These are phyloP conservation scores for Drechslerella dactyloides DNA, from an alignment of 2,329 filamentous ascomycete genomes.

Conservation along the genomic window DNA sequence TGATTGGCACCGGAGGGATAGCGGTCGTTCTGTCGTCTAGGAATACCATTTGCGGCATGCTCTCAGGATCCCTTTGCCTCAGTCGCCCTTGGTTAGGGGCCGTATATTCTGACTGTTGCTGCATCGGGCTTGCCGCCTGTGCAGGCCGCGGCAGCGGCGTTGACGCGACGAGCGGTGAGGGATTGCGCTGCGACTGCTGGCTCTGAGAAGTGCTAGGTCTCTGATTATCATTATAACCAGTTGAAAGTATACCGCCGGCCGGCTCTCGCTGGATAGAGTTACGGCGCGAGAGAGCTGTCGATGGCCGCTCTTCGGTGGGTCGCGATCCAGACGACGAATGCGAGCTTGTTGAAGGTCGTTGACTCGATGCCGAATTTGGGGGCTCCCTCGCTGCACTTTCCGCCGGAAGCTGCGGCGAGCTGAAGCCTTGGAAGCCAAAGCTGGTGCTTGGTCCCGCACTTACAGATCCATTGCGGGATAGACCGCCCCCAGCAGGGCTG, in stretches of 20 bases:
- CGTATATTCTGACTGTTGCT: slow-evolving; percentile 9
- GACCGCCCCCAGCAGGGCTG: slow-evolving; percentile 32
- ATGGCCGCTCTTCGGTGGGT: slow-evolving; percentile 10
- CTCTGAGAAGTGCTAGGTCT: slow-evolving; percentile 12
- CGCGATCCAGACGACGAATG: slow-evolving; percentile 2
- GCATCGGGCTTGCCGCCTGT: neutral
- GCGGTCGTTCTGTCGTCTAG: slow-evolving; percentile 18
- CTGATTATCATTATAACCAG: slow-evolving; percentile 23
- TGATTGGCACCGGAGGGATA: slow-evolving; percentile 41
- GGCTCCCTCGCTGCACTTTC: slow-evolving; percentile 4
- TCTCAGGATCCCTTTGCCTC: slow-evolving; percentile 37
- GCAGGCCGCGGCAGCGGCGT: slow-evolving; percentile 1
- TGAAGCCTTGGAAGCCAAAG: slow-evolving; percentile 40
- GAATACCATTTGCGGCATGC: slow-evolving; percentile 41
- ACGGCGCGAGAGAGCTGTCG: slow-evolving; percentile 33
- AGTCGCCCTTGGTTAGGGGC: slow-evolving; percentile 6
- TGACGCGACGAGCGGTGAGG: slow-evolving; percentile 24
- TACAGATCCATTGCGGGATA: slow-evolving; percentile 45
- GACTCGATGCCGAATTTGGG: neutral
- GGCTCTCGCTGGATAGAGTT: slow-evolving; percentile 47
- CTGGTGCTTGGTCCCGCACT: slow-evolving; percentile 38
- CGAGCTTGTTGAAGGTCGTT: slow-evolving; percentile 10
- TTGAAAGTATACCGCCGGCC: slow-evolving; percentile 34
- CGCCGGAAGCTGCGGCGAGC: neutral
- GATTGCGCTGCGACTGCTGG: slow-evolving; percentile 12